phyloP scores from a whole-genome alignment of 768 basidiomycete species.

The Pleurotus ostreatus region DNA sequence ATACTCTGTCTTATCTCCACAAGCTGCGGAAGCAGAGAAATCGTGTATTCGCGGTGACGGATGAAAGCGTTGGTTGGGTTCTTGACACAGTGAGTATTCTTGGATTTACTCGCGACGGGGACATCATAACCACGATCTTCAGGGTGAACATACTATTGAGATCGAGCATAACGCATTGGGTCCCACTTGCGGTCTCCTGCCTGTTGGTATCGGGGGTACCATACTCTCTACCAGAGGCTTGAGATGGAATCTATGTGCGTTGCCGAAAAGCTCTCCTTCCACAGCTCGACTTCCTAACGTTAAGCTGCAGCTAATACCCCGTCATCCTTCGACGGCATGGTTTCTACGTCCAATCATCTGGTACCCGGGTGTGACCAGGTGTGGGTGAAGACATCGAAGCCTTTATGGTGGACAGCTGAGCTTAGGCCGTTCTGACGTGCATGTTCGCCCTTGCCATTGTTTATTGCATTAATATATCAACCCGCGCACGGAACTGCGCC shows the following conservation, averaged over 20 bases:
- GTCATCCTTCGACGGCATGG: conserved; percentile 79
- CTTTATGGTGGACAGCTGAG: conserved; percentile 91
- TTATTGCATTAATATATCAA: too few relatives aligned
- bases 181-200: conserved; percentile 91
- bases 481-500: too few relatives aligned
- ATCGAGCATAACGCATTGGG: conserved; percentile 76
- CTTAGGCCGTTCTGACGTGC: conserved; percentile 27
- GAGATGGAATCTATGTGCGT: conserved; percentile 76
- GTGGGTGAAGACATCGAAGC: conserved; percentile 70
- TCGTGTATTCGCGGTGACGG: conserved; percentile 75
- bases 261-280: conserved; percentile 24
- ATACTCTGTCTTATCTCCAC: conserved; percentile 81
- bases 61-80: conserved; percentile 90
- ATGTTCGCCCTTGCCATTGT: too few relatives aligned
- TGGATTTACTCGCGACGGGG: not conserved
- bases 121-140: not conserved
- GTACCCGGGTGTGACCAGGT: conserved; percentile 61
- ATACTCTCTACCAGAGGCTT: conserved; percentile 80
- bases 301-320: conserved; percentile 41
- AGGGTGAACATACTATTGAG: conserved; percentile 83
- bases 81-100: conserved; percentile 59
- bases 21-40: conserved; percentile 63
- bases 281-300: not conserved
- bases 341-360: conserved; percentile 95
- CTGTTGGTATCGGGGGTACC: conserved; percentile 78